These are phyloP conservation scores for Kodamaea kaohsiungensis DNA, from an alignment of 805 yeast species.

Conservation along the genomic window DNA sequence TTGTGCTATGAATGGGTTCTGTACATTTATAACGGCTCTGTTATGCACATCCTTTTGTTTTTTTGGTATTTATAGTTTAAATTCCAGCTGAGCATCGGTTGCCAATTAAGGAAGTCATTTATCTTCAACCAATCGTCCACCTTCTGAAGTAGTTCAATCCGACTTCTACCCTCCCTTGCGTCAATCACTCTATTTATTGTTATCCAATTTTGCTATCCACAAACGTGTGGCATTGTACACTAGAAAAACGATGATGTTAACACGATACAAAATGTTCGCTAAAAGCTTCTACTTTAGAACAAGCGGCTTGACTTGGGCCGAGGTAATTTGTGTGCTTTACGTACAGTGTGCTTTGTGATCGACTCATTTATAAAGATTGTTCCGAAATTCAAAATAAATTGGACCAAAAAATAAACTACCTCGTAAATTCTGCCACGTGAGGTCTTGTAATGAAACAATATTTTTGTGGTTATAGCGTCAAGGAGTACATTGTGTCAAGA, in stretches of 20 bases:
- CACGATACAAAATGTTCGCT: background rate
- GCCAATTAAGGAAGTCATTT: background rate
- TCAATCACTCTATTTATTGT: too few relatives aligned
- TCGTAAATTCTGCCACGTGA: background rate
- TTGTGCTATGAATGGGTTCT: slow-evolving; percentile 3
- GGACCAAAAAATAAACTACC: background rate
- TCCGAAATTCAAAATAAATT: background rate
- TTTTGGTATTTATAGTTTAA: background rate
- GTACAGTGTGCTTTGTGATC: background rate
- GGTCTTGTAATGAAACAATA: background rate
- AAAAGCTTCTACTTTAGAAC: background rate
- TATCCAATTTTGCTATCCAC: too few relatives aligned
- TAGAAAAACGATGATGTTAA: too few relatives aligned
- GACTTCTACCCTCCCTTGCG: too few relatives aligned
- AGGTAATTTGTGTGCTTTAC: background rate
- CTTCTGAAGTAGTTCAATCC: too few relatives aligned
- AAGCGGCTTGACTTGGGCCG: background rate
- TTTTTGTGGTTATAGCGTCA: background rate
- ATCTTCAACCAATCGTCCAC: too few relatives aligned
- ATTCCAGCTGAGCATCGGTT: background rate
- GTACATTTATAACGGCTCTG: slow-evolving; percentile 5
- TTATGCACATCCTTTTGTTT: slow-evolving; percentile 1
- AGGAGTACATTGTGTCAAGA: background rate
- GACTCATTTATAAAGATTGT: background rate
- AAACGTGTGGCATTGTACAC: too few relatives aligned